Evolutionary conservation across 371 early-diverging fungal species (phyloP).

Genomic region (Zancudomyces culisetae): DNA sequence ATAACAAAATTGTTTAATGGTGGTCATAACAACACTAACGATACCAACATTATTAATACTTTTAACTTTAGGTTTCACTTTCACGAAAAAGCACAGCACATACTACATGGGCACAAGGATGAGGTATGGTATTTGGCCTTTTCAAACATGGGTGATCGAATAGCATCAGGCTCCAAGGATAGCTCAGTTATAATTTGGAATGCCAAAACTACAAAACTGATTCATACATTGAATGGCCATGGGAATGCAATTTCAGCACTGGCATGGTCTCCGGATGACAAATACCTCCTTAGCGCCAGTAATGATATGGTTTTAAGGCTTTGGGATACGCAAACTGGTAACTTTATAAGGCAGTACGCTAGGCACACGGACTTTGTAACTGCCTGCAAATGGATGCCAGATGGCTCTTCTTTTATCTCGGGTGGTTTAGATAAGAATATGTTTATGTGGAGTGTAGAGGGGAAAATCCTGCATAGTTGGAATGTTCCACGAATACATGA

Average conservation of each 20-base stretch:
- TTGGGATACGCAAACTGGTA: slow-evolving; percentile 41
- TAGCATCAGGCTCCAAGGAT: slow-evolving; percentile 86
- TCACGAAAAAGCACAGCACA: slow-evolving; percentile 27
- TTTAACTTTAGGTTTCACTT: slow-evolving; percentile 5
- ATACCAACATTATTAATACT: too few species aligned
- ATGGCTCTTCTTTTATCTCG: slow-evolving; percentile 52
- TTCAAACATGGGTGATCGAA: slow-evolving; percentile 59
- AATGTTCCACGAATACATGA: slow-evolving; percentile 58
- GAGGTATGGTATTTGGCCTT: slow-evolving; percentile 92
- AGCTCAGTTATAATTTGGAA: slow-evolving; percentile 73
- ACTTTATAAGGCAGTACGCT: neutral
- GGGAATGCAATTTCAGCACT: slow-evolving; percentile 44
- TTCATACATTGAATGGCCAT: slow-evolving; percentile 27
- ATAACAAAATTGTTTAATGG: slow-evolving; percentile 1
- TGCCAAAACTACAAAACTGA: slow-evolving; percentile 16
- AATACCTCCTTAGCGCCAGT: slow-evolving; percentile 51
- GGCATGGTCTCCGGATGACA: slow-evolving; percentile 81
- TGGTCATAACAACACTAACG: too few species aligned
- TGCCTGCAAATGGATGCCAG: slow-evolving; percentile 67
- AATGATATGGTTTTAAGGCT: slow-evolving; percentile 53
- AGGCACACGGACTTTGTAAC: slow-evolving; percentile 54
- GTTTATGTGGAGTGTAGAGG: slow-evolving; percentile 50
- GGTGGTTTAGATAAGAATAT: slow-evolving; percentile 57
- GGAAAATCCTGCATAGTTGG: slow-evolving; percentile 45
- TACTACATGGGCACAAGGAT: slow-evolving; percentile 59